Evolutionary conservation across 169 alveolate species (phyloP), one percentile per base, ranked within the genome.

Genomic region (Theileria sp.): DNA sequence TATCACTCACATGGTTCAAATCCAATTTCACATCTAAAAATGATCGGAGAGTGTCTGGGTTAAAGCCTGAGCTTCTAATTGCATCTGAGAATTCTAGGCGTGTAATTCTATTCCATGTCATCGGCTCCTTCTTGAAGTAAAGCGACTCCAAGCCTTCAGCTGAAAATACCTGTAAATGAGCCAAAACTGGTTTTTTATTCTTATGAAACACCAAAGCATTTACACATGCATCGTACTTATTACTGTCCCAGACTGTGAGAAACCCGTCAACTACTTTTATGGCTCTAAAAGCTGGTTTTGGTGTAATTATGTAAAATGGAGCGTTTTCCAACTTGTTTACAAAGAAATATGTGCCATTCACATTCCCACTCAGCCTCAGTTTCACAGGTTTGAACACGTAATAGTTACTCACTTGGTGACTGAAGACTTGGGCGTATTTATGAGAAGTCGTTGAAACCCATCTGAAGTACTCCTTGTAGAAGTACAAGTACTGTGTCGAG

Each of bases 101-200:
- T 36, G 77, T 69, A 15, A 69, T 36, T 44, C 67, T 51, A 9
- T 26, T 26, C 77, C 77, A 69, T 17, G 77, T 36, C 21, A 69
- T 1, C 19, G 44, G 44, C 26, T 69, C 77, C 77, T 69, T 51
- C 64, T 34, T 69, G 0, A 69, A 69, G 32, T n/a, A 64, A 32
- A 64, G 6, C 7, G 32, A 21, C 72, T 64, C 72, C 50, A 64
- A 15, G 3, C 36, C 64, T 2, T 69, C 36, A 13, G 69, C 1
- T 28, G 34, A 28, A 2, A 15, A 32, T 19, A 69, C n/a, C 65
- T 36, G 64, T 36, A 69, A 60, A 60, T 69, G 34, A 7, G 10
- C 61, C 26, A 17, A 69, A 66, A 50, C 34, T 69, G 77, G 77
- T 32, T 21, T 51, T 26, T 44, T 44, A 3, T 69, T 44, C 34